These are phyloP conservation scores for Pichia rugopelliculosa DNA, from an alignment of 805 yeast species.

Conservation along the genomic window DNA sequence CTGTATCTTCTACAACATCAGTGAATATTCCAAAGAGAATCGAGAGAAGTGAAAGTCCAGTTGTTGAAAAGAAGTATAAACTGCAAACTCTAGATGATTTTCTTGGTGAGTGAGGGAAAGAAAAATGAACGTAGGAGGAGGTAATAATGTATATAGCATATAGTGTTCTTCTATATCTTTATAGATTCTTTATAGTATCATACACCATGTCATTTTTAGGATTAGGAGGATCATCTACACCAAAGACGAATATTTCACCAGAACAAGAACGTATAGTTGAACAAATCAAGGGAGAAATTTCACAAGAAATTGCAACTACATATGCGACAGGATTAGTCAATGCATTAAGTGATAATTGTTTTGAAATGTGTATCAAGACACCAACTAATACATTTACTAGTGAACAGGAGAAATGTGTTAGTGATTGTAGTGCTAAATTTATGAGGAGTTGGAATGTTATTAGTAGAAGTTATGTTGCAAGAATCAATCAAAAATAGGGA, in stretches of 20 bases:
- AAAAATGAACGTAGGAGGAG: no score
- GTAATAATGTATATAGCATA: no score
- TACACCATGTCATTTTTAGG: constrained; percentile 30
- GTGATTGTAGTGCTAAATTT: constrained; percentile 76
- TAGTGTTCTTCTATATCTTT: no score
- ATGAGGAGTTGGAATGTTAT: constrained; percentile 87
- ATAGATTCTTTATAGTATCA: no score
- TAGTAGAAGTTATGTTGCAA: constrained; percentile 65
- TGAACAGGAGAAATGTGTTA: constrained; percentile 60
- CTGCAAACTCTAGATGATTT: constrained; percentile 85
- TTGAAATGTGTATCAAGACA: constrained; percentile 60
- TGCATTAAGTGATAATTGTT: constrained; percentile 81
- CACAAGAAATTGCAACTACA: constrained; percentile 82
- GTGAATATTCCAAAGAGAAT: no score
- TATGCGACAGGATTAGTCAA: constrained; percentile 84
- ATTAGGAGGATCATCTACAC: constrained; percentile 17
- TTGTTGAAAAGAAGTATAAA: constrained; percentile 34
- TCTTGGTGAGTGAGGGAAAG: constrained; percentile 27
- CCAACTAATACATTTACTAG: constrained; percentile 46
- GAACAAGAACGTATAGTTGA: constrained; percentile 44
- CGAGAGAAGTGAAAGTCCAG: no score
- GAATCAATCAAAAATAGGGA: constrained; percentile 37
- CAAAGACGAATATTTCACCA: constrained; percentile 7
- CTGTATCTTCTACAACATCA: no score
- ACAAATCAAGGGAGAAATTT: constrained; percentile 60